These are phyloP conservation scores for Schoenoplectus tabernaemontani DNA, from an alignment of 202 grass and related monocot genomes.

Conservation along the genomic window DNA sequence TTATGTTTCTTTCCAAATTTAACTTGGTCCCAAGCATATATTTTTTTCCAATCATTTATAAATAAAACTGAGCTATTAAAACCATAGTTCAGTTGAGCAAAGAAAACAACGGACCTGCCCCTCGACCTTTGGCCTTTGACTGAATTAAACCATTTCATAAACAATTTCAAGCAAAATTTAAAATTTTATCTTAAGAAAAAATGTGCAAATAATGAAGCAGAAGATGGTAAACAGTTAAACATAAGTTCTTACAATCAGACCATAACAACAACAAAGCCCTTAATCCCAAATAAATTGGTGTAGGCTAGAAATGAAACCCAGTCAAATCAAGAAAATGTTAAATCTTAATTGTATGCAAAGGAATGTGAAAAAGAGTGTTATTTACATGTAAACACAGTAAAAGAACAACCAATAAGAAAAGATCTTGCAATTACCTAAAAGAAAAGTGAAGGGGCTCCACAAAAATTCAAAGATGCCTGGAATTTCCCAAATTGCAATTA, in stretches of 20 bases:
- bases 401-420: slow-evolving; percentile 6
- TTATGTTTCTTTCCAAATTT: neutral
- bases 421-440: slow-evolving; percentile 48
- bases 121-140: neutral
- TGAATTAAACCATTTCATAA: slow-evolving; percentile 12
- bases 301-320: too few species aligned
- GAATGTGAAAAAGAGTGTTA: neutral
- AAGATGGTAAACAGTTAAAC: neutral
- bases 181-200: neutral
- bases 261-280: too few species aligned
- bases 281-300: too few species aligned
- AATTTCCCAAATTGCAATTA: slow-evolving; percentile 94
- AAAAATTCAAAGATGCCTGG: slow-evolving; percentile 80
- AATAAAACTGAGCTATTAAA: slow-evolving; percentile 3
- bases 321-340: neutral
- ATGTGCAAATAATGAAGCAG: neutral
- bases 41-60: neutral
- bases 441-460: slow-evolving; percentile 74
- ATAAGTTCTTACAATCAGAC: neutral
- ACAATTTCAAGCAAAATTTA: neutral
- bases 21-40: neutral
- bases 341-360: neutral
- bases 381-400: slow-evolving; percentile 1
- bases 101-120: neutral
- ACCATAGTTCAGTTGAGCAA: neutral